Evolutionary conservation across 768 basidiomycete species (phyloP), one percentile per base, ranked within the genome.

Genomic region (Trametopsis cervina): DNA sequence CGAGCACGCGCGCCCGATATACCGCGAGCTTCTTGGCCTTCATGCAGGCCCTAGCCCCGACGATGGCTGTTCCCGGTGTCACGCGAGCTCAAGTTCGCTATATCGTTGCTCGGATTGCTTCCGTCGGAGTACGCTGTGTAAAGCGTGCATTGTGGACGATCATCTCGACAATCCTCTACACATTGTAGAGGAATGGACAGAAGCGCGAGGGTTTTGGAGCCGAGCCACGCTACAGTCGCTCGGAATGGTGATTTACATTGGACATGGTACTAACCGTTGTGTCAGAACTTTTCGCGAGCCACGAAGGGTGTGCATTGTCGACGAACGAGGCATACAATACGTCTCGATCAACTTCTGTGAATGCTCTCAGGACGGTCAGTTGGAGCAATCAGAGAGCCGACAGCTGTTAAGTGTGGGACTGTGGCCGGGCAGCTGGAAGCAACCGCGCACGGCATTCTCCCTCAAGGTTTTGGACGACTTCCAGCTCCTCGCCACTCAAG

Each of bases 401-500:
- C 42, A 43, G 42, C 23, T 43, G 5, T 9, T 43, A 10, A 18
- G 10, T 9, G 17, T 9, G 17, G 42, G 42, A 10, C 23, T 48
- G n/a, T 52, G 40, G 46, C 42, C 47, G 1, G 36, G 42, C 5
- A 38, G 35, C 3, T 44, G 36, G 42, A 42, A 53, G 12, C 4
- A 26, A 25, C 41, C 47, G 4, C 6, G n/a, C 5, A 49, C 52
- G 2, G 47, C 37, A 2, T 49, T 53, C 47, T 44, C 47, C 6
- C 4, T 53, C n/a, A 5, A 27, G 2, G 5, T 49, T 3, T n/a
- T 53, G 43, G 18, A 46, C 3, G 12, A 4, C 9, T 53, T 44
- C 22, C 12, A 7, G 13, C 22, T 36, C 20, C 43, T 53, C 4
- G 4, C 27, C 9, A 9, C 17, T 9, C 42, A 45, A 20, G 47